Evolutionary conservation across 441 rosid genomes (phyloP), one percentile per base, ranked within the genome.

Genomic region (Rhodomyrtus psidioides): DNA sequence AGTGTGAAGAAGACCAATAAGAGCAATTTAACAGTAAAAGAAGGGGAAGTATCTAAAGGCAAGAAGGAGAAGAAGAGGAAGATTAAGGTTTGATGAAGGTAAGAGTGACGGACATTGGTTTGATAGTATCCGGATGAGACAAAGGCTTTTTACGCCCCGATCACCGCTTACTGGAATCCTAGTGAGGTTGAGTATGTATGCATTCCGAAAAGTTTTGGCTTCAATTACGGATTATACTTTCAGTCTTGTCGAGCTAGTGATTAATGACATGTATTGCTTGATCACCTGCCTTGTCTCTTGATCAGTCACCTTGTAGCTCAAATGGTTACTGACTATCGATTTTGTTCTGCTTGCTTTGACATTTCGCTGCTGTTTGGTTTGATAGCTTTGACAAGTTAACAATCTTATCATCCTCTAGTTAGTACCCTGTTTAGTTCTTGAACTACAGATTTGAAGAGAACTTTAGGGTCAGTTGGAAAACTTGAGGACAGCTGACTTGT

Each of bases 31-130:
- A 17, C 84, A 34, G 24, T 59, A 84, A 53, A 83, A 58, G 81
- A 74, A 55, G 84, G 53, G 75, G 84, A 85, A 26, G 76, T 62
- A 28, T 28, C 54, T 23, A 30, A 74, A 53, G 87, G 84, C 34
- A 84, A 86, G 70, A 84, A 56, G 83, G 85, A 87, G 86, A 85
- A 89, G 56, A 87, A 86, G 81, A 82, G 84, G 26, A 88, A 86
- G 83, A 34, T 59, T 81, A 85, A 85, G 87, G 75, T 70, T 34
- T 70, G 79, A 70, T 70, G 79, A 70, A 39, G 79, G 49, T 23
- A 70, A 21, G 49, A 21, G 79, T 21, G 49, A 16, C 4, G 0
- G 49, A 6, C n/a, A 39, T 39, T 70, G 79, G 39, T 39, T 70
- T 12, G 5, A 39, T 39, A 49, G 79, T 21, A 39, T 39, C 49